These are phyloP conservation scores for Cladophialophora yegresii DNA, from an alignment of 2,329 filamentous ascomycete species.

Conservation along the genomic window DNA sequence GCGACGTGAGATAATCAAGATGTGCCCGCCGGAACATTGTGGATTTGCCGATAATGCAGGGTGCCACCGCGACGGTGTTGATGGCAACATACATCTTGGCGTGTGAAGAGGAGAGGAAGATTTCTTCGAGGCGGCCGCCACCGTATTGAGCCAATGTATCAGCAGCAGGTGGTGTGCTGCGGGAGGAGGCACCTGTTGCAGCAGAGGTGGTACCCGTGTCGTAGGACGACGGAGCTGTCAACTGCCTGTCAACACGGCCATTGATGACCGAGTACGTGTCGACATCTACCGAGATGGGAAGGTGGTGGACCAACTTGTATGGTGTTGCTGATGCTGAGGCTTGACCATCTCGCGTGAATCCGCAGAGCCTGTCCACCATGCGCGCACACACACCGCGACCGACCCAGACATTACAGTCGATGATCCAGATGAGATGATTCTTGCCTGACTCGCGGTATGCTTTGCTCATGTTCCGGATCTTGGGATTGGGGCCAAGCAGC, in stretches of 20 bases:
- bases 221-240: conserved; percentile 19
- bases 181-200: background rate
- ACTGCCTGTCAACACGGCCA: background rate
- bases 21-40: conserved; percentile 98
- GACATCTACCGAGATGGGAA: conserved; percentile 84
- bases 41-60: conserved; percentile 93
- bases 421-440: conserved; percentile 87
- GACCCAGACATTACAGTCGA: conserved; percentile 97
- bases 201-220: conserved; percentile 19
- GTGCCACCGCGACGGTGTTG: conserved; percentile 86
- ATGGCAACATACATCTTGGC: conserved; percentile 98
- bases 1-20: conserved; percentile 68
- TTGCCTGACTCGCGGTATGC: conserved; percentile 80
- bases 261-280: conserved; percentile 38
- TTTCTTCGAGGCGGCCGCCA: conserved; percentile 86
- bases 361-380: conserved; percentile 86
- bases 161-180: background rate
- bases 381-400: conserved; percentile 74
- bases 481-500: conserved; percentile 86
- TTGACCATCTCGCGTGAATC: conserved; percentile 54
- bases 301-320: conserved; percentile 92
- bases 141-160: conserved; percentile 13
- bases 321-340: conserved; percentile 50
- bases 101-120: conserved; percentile 90
- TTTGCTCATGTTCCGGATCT: conserved; percentile 93